Percentiles rank a stretch among this genome's conserved stretches.
These are phyloP conservation scores for Spongispora temasekensis DNA, from an alignment of 1,284 basidiomycete genomes.

Conservation along the genomic window DNA sequence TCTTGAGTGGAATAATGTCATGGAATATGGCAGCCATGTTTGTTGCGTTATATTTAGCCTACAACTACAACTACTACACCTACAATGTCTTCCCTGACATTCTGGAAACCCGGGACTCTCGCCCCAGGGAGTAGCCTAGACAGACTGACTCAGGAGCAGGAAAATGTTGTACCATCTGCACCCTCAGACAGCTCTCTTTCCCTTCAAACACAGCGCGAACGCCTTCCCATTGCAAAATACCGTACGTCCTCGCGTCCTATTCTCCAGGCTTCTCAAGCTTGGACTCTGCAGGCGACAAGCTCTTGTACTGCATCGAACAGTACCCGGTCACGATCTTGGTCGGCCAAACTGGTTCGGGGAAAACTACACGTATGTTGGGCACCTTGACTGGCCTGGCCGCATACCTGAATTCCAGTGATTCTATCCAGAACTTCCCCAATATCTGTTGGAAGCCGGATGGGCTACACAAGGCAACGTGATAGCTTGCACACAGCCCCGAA, in stretches of 20 bases:
- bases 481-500: slow-evolving; percentile 91
- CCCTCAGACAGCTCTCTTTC: slow-evolving; percentile 58
- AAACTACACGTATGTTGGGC: slow-evolving; percentile 85
- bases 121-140: slow-evolving; percentile 90
- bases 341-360: slow-evolving; percentile 96
- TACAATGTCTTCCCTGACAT: slow-evolving; percentile 53
- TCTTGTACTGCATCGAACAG: slow-evolving; percentile 84
- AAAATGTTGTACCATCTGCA: slow-evolving; percentile 64
- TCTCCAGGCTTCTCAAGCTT: background rate
- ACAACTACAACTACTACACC: too few species aligned
- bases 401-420: too few species aligned
- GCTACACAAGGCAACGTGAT: slow-evolving; percentile 77
- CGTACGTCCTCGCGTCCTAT: slow-evolving; percentile 46
- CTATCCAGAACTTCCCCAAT: slow-evolving; percentile 86
- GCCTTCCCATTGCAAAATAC: slow-evolving; percentile 88
- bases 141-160: slow-evolving; percentile 76
- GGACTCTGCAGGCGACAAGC: slow-evolving; percentile 57
- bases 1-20: slow-evolving; percentile 21
- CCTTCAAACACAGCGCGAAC: slow-evolving; percentile 74
- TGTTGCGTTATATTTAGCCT: too few species aligned
- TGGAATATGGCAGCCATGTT: background rate
- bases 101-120: slow-evolving; percentile 83
- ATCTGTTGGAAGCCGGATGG: slow-evolving; percentile 90
- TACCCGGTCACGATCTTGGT: slow-evolving; percentile 87
- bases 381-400: slow-evolving; percentile 1